phyloP scores from a whole-genome alignment of 2,329 filamentous ascomycete genomes.

The Ophiostoma piceae region DNA sequence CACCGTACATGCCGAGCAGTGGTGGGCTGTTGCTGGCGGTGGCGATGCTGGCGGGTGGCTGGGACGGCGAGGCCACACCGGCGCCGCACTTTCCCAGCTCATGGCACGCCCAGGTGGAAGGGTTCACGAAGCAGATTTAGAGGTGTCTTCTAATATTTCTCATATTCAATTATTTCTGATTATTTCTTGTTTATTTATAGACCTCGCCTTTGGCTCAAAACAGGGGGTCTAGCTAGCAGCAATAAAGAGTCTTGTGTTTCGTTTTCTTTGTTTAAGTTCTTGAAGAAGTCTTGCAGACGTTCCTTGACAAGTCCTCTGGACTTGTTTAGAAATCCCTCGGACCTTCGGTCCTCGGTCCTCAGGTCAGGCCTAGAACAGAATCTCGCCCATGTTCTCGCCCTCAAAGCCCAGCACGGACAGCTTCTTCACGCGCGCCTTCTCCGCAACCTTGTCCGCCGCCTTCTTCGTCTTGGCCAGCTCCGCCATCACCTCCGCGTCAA shows the following conservation, averaged over 20 bases:
- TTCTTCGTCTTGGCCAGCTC: conserved; percentile 68
- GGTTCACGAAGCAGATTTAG: background rate
- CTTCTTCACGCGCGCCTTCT: conserved; percentile 67
- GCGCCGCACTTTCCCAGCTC: background rate
- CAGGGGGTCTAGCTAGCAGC: conserved; percentile 11
- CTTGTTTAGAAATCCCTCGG: background rate
- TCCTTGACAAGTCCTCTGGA: background rate
- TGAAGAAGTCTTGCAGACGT: background rate
- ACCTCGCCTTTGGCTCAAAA: conserved; percentile 19
- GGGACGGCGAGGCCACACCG: background rate
- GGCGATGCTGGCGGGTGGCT: background rate
- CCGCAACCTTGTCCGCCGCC: conserved; percentile 60
- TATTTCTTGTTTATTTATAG: background rate
- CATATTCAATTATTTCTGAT: no score
- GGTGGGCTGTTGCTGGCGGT: background rate
- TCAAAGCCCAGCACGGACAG: conserved; percentile 78
- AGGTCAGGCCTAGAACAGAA: conserved; percentile 49
- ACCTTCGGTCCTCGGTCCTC: background rate
- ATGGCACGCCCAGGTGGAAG: background rate
- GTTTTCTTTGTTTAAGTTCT: background rate
- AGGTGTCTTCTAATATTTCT: background rate
- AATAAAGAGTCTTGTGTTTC: background rate
- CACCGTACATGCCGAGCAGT: background rate
- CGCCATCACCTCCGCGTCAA: conserved; percentile 50
- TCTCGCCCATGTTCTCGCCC: conserved; percentile 73